phyloP scores from a whole-genome alignment of 2,329 filamentous ascomycete genomes.

The Tolypocladium nubicola region DNA sequence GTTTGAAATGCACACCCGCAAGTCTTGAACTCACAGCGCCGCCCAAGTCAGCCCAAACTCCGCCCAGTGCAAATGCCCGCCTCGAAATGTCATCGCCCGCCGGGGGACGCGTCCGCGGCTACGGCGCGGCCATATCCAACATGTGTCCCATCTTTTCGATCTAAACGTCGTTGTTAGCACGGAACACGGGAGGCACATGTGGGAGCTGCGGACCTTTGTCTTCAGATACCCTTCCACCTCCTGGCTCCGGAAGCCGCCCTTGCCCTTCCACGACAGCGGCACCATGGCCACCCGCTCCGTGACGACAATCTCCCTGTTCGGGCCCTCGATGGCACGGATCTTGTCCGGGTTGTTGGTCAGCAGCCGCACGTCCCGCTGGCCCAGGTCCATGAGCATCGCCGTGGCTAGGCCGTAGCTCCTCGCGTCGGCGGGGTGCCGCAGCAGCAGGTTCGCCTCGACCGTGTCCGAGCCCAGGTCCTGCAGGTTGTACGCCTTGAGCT shows the following conservation, averaged over 20 bases:
- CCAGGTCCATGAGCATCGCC: slow-evolving; percentile 82
- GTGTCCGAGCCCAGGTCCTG: slow-evolving; percentile 97
- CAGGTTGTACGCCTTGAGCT: slow-evolving; percentile 95
- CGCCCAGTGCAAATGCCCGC: background rate
- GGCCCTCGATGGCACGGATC: slow-evolving; percentile 86
- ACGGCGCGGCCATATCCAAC: slow-evolving; percentile 41
- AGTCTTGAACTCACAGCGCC: background rate
- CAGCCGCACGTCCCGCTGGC: slow-evolving; percentile 65
- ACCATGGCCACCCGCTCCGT: slow-evolving; percentile 92
- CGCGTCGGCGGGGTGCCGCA: slow-evolving; percentile 89
- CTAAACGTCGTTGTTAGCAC: slow-evolving; percentile 28
- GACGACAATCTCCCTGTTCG: slow-evolving; percentile 76
- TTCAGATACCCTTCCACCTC: slow-evolving; percentile 92
- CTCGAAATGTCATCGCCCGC: background rate
- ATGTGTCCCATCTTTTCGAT: slow-evolving; percentile 86
- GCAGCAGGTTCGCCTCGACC: slow-evolving; percentile 84
- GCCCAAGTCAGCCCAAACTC: slow-evolving; percentile 1
- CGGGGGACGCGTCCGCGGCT: background rate
- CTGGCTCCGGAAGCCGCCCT: slow-evolving; percentile 70
- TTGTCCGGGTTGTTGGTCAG: slow-evolving; percentile 98
- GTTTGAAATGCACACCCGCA: background rate
- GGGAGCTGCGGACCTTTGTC: slow-evolving; percentile 64
- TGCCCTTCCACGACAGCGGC: slow-evolving; percentile 82
- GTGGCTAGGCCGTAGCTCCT: slow-evolving; percentile 94
- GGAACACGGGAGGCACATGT: background rate